These are phyloP conservation scores for Beauveria varroae DNA, from an alignment of 2,329 filamentous ascomycete genomes.

Conservation along the genomic window DNA sequence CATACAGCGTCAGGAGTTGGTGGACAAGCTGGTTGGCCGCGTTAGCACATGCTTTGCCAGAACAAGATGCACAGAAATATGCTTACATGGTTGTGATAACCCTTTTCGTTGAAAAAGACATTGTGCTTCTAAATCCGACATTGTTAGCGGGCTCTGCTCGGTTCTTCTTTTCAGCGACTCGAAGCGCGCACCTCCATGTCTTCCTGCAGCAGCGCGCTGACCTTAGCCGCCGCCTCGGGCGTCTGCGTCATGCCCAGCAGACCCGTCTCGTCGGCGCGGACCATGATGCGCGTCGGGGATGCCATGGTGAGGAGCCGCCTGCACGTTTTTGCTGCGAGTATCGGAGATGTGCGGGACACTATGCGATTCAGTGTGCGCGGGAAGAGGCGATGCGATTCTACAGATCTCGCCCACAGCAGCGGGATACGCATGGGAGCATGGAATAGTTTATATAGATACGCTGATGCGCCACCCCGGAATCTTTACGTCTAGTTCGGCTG, in stretches of 20 bases:
- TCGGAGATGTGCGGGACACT: background rate
- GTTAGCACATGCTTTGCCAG: constrained; percentile 9
- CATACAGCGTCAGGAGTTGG: constrained; percentile 68
- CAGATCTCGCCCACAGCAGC: background rate
- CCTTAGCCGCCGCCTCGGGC: constrained; percentile 52
- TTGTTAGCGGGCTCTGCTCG: background rate
- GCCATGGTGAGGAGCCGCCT: constrained; percentile 29
- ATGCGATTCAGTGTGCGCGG: background rate
- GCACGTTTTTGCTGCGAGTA: background rate
- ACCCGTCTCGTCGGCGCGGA: constrained; percentile 42
- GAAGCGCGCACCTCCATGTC: constrained; percentile 52
- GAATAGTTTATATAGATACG: background rate
- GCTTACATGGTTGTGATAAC: constrained; percentile 74
- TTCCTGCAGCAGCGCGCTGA: constrained; percentile 63
- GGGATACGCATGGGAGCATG: background rate
- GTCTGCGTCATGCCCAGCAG: constrained; percentile 40
- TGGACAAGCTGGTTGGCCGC: constrained; percentile 51
- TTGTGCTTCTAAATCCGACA: constrained; percentile 41
- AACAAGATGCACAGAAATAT: background rate
- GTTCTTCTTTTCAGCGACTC: background rate
- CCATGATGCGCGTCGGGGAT: constrained; percentile 39
- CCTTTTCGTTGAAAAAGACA: constrained; percentile 68
- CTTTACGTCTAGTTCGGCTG: too few species aligned
- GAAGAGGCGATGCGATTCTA: background rate
- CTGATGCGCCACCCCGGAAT: background rate